A percentile compares a stretch with the other conserved stretches of the same genome.
Evolutionary conservation across 352 stramenopile genomes (phyloP).

Genomic region (Globisporangium lucens): DNA sequence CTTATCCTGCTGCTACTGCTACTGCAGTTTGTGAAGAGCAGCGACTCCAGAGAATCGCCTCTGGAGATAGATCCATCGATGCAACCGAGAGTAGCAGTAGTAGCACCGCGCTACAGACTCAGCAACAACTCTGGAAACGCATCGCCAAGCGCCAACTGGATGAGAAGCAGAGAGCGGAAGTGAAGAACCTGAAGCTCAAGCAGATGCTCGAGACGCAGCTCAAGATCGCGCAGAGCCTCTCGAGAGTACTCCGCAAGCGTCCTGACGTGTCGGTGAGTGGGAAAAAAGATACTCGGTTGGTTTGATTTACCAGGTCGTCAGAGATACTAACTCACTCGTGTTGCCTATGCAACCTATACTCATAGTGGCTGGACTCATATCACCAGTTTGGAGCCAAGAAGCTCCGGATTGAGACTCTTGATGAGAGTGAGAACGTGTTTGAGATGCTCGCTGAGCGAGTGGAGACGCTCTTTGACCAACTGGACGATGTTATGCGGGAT

Average conservation of each 20-base stretch:
- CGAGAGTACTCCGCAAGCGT: slow-evolving; percentile 40
- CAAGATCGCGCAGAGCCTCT: slow-evolving; percentile 44
- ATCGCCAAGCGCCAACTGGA: slow-evolving; percentile 25
- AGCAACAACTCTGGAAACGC: slow-evolving; percentile 21
- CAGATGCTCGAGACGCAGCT: slow-evolving; percentile 35
- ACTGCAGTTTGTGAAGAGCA: too few relatives aligned
- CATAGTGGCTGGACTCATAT: not conserved
- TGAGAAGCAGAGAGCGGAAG: slow-evolving; percentile 8
- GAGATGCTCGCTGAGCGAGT: not conserved
- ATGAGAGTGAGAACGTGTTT: slow-evolving; percentile 1
- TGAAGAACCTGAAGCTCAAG: slow-evolving; percentile 24
- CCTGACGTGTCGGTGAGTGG: not conserved
- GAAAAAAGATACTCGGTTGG: too few relatives aligned
- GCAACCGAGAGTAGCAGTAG: not conserved
- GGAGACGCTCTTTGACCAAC: not conserved
- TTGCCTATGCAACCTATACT: not conserved
- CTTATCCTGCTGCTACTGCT: too few relatives aligned
- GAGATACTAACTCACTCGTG: not conserved
- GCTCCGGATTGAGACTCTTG: not conserved
- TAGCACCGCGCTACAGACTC: too few relatives aligned
- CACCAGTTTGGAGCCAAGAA: not conserved
- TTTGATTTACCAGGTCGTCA: too few relatives aligned
- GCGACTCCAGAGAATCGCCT: too few relatives aligned
- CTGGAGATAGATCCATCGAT: not conserved
- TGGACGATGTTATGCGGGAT: not conserved